These are phyloP conservation scores for Potentilla sterilis DNA, from an alignment of 306 rosid species.

Conservation along the genomic window DNA sequence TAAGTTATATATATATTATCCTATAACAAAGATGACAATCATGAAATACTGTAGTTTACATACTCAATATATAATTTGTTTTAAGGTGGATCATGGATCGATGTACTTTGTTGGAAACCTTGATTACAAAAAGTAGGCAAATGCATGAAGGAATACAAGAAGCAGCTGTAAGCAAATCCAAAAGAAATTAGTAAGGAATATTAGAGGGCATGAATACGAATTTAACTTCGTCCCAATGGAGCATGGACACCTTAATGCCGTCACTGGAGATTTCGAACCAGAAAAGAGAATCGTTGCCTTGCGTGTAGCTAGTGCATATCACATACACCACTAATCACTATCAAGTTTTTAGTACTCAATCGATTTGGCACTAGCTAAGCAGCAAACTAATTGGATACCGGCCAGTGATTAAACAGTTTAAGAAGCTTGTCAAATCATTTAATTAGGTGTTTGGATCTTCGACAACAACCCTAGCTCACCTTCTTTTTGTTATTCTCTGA, in stretches of 20 bases:
- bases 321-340: no score
- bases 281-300: constrained; percentile 5
- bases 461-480: constrained; percentile 45
- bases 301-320: not conserved
- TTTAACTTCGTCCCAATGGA: not conserved
- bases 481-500: constrained; percentile 3
- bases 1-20: not conserved
- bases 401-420: constrained; percentile 13
- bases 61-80: not conserved
- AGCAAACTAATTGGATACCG: not conserved
- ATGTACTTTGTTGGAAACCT: constrained; percentile 7
- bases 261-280: not conserved
- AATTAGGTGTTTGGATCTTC: constrained; percentile 52
- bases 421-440: constrained; percentile 20
- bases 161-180: not conserved
- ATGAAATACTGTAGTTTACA: not conserved
- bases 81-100: not conserved
- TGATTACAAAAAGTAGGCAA: not conserved
- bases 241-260: not conserved
- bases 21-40: not conserved
- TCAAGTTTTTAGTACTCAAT: not conserved
- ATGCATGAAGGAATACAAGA: not conserved
- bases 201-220: not conserved
- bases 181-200: not conserved
- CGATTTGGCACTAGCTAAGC: not conserved